Percentiles rank a stretch among this genome's conserved stretches.
These are phyloP conservation scores for Fabrea salina DNA, from an alignment of 169 alveolate genomes.

Conservation along the genomic window DNA sequence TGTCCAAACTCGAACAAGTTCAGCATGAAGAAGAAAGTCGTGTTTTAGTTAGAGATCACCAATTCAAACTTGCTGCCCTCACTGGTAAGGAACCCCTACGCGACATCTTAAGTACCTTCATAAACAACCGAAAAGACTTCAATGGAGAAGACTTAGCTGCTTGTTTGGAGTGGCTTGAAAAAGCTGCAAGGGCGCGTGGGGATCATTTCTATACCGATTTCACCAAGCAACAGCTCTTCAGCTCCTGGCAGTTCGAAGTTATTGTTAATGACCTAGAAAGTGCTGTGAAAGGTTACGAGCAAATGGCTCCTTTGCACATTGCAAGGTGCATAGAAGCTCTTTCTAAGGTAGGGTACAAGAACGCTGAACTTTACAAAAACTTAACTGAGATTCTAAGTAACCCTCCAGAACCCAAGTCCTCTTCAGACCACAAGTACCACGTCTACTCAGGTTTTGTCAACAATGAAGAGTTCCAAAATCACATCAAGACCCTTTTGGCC, in stretches of 20 bases:
- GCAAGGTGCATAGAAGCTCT: not conserved
- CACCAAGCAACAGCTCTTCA: not conserved
- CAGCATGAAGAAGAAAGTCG: not conserved
- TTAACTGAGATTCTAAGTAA: not conserved
- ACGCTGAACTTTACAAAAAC: not conserved
- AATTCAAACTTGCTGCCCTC: not conserved
- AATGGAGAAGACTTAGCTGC: not conserved
- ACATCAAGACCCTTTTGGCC: conserved; percentile 3
- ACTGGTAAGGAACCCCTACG: not conserved
- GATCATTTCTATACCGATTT: not conserved
- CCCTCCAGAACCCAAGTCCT: not conserved
- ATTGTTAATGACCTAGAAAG: not conserved
- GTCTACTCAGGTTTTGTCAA: not conserved
- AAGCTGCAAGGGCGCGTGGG: not conserved
- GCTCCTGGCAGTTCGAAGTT: not conserved
- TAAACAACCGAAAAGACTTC: not conserved
- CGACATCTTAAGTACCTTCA: not conserved
- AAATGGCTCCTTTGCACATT: not conserved
- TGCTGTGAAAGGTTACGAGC: not conserved
- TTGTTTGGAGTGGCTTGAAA: not conserved
- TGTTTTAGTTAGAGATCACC: not conserved
- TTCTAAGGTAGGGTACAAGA: conserved; percentile 14
- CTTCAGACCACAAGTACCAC: not conserved
- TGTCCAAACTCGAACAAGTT: not conserved
- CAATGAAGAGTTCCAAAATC: not conserved